Evolutionary conservation across 75 land plant species (phyloP), one percentile per base, ranked within the genome.

Genomic region (Picea sitchensis): DNA sequence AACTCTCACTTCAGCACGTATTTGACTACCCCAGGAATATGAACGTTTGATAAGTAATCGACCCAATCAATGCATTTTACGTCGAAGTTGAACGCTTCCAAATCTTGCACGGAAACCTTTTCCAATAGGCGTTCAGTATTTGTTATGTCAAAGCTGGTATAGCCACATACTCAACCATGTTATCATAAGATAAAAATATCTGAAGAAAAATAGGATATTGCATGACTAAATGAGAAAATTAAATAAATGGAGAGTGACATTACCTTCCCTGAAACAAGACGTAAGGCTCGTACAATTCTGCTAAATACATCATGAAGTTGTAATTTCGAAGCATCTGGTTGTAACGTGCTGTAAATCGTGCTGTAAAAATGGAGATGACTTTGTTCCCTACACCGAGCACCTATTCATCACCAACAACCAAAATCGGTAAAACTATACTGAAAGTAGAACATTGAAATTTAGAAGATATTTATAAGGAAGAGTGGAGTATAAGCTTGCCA

Each of bases 11-110:
- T 64, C 81, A 81, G 57, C 31, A 83, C 77, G 77, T 84, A 84
- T 32, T 84, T 86, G n/a, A 91, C 76, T 0, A 92, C 26, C 12
- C 95, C 95, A 23, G 97, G 95, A 75, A 92, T 65, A 77, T 94
- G 94, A 68, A 84, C 73, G 15, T 89, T 84, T 73, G 81, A 68
- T 44, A 90, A 79, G 83, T 94, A 92, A 57, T 90, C 82, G 1
- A 90, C 87, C 98, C 98, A 95, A 59, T 95, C 79, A 23, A 95
- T 85, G n/a, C 62, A 31, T 56, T 90, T 84, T 1, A 93, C 86
- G 77, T 90, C 91, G 32, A 90, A 95, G 30, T 65, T 79, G 69
- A 95, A 90, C 14, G 20, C 30, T 36, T 76, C 56, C 75, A 62
- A 14, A 21, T 82, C 85, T 78, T 87, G 51, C 5, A 7, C 3